Evolutionary conservation across 306 rosid species (phyloP).

Genomic region (Quercus engelmannii): DNA sequence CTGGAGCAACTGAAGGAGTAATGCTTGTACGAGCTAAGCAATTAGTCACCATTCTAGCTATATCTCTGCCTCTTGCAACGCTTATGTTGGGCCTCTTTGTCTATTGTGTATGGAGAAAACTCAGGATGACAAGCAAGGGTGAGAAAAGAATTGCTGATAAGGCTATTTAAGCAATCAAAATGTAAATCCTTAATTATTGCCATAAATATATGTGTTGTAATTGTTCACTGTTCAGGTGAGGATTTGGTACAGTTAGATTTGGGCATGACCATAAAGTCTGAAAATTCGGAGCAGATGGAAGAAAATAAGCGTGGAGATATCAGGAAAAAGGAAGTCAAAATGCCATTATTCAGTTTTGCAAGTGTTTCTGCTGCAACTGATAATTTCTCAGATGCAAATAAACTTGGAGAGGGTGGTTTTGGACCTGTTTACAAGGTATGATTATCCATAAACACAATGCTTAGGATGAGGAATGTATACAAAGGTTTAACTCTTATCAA

Average conservation of each 20-base stretch:
- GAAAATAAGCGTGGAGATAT: background rate
- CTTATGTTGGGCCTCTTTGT: background rate
- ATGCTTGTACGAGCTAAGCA: background rate
- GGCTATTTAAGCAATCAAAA: no score
- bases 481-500: background rate
- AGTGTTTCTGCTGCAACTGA: conserved; percentile 34
- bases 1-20: background rate
- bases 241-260: conserved; percentile 16
- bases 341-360: conserved; percentile 35
- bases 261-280: conserved; percentile 23
- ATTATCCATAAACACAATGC: background rate
- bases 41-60: background rate
- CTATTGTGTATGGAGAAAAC: background rate
- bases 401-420: conserved; percentile 43
- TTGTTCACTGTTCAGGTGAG: no score
- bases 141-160: no score
- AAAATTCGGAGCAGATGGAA: background rate
- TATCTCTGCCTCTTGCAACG: background rate
- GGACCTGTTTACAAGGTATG: conserved; percentile 45
- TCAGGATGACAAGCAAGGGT: background rate
- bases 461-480: no score
- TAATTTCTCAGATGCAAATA: conserved; percentile 22
- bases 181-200: no score
- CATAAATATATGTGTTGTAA: no score
- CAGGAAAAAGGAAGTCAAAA: conserved; percentile 18